Base-by-base conservation (phyloP, 129 eudicot species). In the Flaveria brownii region DNA sequence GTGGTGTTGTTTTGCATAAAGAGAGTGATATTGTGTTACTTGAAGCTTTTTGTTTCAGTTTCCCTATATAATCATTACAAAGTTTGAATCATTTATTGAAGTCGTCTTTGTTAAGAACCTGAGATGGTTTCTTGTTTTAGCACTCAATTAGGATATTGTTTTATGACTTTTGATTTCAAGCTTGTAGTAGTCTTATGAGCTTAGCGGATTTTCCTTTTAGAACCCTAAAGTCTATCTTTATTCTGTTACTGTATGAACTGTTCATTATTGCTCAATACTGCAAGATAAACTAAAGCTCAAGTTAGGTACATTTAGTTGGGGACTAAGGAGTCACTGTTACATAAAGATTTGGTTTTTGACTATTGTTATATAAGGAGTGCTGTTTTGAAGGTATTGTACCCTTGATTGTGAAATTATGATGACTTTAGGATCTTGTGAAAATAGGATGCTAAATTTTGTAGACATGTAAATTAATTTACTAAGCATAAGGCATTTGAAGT, bases 131-230 rank as follows among this genome's bases (percentile, higher is more conserved):
- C 20, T 2, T 64, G 50, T 15, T 26, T 73, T 66, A 41, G 70
- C 25, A 25, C 42, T 43, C 3, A 64, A 25, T 80, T 14, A 26
- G 71, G 71, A 18, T 45, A 78, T 18, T 70, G 43, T 28, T 78
- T 70, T n/a, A 70, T 70, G 70, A 63, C 41, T 36, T 36, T 36
- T 36, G 41, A 36, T 5, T 36, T 36, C 41, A 36, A 36, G 41
- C 41, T 36, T 42, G 45, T 33, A 42, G 47, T 39, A 33, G 41
- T 20, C 15, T 33, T 22, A 66, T 10, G 41, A 66, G 22, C 71
- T 62, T 22, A 25, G 60, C 1, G 28, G 39, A 70, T 2, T 52
- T 30, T 52, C 30, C 50, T 72, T 33, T 28, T 72, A 51, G 50
- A 54, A 72, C 76, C 18, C 51, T 20, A 12, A 57, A 57, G 15